Evolutionary conservation across 495 filamentous ascomycete species (phyloP).

Genomic region (Annulohypoxylon nitens): DNA sequence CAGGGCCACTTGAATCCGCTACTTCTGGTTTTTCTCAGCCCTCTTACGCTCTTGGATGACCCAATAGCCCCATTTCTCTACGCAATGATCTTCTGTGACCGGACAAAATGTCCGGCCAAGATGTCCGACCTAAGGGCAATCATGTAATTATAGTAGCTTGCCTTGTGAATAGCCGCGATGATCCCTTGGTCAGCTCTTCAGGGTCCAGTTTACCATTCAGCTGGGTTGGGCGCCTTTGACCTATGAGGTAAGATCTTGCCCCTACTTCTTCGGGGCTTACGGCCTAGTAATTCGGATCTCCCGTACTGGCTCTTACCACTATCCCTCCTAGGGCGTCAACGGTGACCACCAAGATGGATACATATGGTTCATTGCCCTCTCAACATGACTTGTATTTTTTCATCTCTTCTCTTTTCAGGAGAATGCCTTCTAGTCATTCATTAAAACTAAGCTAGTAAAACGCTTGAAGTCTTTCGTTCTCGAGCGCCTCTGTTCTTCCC

Average conservation of each 20-base stretch:
- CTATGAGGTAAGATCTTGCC: not conserved
- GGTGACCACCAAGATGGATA: not conserved
- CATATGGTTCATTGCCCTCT: conserved; percentile 16
- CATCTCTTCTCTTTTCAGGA: conserved; percentile 1
- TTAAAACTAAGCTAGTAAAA: conserved; percentile 21
- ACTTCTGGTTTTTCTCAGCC: not conserved
- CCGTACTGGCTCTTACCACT: conserved; percentile 11
- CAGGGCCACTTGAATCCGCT: not conserved
- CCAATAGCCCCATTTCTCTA: conserved; percentile 6
- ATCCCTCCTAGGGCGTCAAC: not conserved
- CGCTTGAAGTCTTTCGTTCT: conserved; percentile 19
- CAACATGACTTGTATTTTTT: not conserved
- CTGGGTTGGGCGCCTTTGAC: conserved; percentile 14
- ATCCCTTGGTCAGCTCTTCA: not conserved
- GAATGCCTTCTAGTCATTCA: conserved; percentile 33
- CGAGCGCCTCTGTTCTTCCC: conserved; percentile 3
- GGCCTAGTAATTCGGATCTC: not conserved
- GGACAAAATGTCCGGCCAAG: not conserved
- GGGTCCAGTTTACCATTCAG: conserved; percentile 27
- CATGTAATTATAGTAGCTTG: not conserved
- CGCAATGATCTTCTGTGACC: conserved; percentile 10
- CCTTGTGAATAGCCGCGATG: not conserved
- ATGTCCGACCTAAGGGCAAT: too few relatives aligned
- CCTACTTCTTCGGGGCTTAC: conserved; percentile 1
- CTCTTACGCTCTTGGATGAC: not conserved